Evolutionary conservation across 2,329 filamentous ascomycete species (phyloP).

Genomic region (Alternaria burnsii): DNA sequence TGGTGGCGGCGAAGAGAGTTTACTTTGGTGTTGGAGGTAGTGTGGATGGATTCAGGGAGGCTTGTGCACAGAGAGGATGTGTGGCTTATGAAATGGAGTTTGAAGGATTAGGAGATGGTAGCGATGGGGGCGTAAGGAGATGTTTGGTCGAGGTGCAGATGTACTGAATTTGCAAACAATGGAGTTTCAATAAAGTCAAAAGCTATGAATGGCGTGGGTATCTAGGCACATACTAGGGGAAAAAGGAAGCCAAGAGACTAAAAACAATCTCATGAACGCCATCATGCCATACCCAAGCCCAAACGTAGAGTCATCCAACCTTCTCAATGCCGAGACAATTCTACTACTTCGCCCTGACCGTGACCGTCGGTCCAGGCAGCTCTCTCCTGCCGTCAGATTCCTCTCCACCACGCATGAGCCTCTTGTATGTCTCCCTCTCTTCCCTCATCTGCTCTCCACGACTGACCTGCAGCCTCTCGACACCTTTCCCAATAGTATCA

Average conservation of each 20-base stretch:
- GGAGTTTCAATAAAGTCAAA: background rate
- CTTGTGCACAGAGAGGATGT: slow-evolving; percentile 52
- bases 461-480: slow-evolving; percentile 74
- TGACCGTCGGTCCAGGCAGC: slow-evolving; percentile 25
- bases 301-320: background rate
- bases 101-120: slow-evolving; percentile 51
- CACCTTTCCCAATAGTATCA: slow-evolving; percentile 74
- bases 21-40: slow-evolving; percentile 89
- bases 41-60: slow-evolving; percentile 73
- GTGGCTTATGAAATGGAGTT: slow-evolving; percentile 61
- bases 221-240: slow-evolving; percentile 8
- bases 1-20: slow-evolving; percentile 79
- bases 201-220: slow-evolving; percentile 7
- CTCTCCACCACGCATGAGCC: slow-evolving; percentile 26
- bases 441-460: slow-evolving; percentile 66
- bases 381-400: slow-evolving; percentile 17
- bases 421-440: slow-evolving; percentile 62
- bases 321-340: background rate
- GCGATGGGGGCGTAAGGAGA: slow-evolving; percentile 56
- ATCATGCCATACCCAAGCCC: background rate
- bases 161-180: slow-evolving; percentile 23
- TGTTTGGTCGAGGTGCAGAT: slow-evolving; percentile 58
- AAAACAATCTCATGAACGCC: background rate
- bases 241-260: background rate
- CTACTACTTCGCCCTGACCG: slow-evolving; percentile 20